phyloP scores from a whole-genome alignment of 768 basidiomycete species.

The Asterophora parasitica region DNA sequence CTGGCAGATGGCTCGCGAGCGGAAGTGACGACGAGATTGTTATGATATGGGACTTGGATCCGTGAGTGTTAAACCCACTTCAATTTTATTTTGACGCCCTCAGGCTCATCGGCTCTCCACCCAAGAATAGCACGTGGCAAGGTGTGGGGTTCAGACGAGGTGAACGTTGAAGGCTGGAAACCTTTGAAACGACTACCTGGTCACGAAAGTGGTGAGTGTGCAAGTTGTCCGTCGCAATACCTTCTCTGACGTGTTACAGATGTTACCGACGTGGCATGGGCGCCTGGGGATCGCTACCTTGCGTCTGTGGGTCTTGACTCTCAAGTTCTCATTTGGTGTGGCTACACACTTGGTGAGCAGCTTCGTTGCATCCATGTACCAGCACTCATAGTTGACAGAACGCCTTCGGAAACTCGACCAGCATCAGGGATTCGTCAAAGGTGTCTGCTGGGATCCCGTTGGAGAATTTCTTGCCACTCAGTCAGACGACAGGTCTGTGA shows the following conservation, averaged over 20 bases:
- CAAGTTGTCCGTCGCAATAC: not conserved
- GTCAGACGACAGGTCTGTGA: slow-evolving; percentile 94
- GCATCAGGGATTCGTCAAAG: slow-evolving; percentile 97
- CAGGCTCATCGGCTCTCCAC: slow-evolving; percentile 1
- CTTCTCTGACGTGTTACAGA: slow-evolving; percentile 42
- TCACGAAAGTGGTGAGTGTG: slow-evolving; percentile 80
- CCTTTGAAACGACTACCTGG: slow-evolving; percentile 87
- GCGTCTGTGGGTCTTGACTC: slow-evolving; percentile 95
- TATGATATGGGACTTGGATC: slow-evolving; percentile 96
- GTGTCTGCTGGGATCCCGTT: slow-evolving; percentile 98
- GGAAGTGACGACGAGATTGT: slow-evolving; percentile 95
- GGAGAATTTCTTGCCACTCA: slow-evolving; percentile 97
- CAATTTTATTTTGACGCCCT: not conserved
- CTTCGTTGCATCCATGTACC: not conserved
- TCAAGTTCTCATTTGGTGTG: slow-evolving; percentile 90
- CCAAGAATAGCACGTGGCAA: slow-evolving; percentile 73
- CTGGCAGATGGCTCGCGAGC: slow-evolving; percentile 90
- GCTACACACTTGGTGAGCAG: slow-evolving; percentile 75
- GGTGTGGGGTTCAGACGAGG: slow-evolving; percentile 92
- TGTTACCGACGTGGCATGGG: slow-evolving; percentile 95
- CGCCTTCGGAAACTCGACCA: slow-evolving; percentile 77
- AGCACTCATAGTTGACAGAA: slow-evolving; percentile 42
- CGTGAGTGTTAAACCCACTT: slow-evolving; percentile 50
- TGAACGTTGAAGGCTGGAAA: slow-evolving; percentile 98
- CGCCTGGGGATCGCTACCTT: slow-evolving; percentile 84